These are phyloP conservation scores for Eugenia klotzschiana DNA, from an alignment of 441 rosid genomes.

Conservation along the genomic window DNA sequence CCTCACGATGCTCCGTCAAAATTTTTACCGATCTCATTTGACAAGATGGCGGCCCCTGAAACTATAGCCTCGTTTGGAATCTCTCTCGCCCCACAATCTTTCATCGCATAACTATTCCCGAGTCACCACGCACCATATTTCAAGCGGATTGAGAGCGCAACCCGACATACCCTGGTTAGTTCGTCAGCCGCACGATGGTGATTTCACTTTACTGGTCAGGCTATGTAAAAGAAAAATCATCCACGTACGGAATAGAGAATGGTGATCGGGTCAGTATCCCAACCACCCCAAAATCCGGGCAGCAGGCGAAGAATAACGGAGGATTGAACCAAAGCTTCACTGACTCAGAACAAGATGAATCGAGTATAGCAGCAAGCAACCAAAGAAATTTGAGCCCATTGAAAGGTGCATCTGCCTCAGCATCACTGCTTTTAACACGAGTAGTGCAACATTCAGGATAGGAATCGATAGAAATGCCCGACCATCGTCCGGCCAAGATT, in stretches of 20 bases:
- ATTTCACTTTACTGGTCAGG: background rate
- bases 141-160: background rate
- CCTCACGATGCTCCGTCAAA: background rate
- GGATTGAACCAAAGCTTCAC: background rate
- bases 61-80: background rate
- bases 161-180: background rate
- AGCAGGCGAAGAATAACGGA: background rate
- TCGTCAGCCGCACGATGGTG: rapidly evolving
- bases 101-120: background rate
- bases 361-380: background rate
- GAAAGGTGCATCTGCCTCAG: background rate
- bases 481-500: background rate
- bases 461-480: background rate
- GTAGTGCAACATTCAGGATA: background rate
- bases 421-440: background rate
- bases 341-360: background rate
- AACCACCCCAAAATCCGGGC: background rate
- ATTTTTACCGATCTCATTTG: background rate
- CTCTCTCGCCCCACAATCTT: background rate
- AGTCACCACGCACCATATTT: background rate
- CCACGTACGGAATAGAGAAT: background rate
- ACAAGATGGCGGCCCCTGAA: too few species aligned
- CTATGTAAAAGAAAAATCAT: background rate
- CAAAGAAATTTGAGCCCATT: background rate
- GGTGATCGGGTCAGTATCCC: background rate